phyloP scores from a whole-genome alignment of 805 yeast genomes.

The Zygotorulaspora danielsina region DNA sequence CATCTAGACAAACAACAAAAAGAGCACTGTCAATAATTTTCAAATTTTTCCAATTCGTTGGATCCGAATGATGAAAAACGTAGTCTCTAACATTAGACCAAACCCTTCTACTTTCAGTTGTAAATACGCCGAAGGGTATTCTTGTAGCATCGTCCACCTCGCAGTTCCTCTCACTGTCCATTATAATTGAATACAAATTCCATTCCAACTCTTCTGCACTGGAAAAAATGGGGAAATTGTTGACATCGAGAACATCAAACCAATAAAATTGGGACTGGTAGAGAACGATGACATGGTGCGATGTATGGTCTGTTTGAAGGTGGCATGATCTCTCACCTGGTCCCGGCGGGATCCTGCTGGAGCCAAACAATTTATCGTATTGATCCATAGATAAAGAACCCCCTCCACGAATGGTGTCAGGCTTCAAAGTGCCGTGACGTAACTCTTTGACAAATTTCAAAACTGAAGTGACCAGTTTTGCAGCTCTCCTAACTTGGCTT shows the following conservation, averaged over 20 bases:
- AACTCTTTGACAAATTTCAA: conserved; percentile 76
- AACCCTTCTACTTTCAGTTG: conserved; percentile 81
- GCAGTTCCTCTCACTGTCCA: conserved; percentile 55
- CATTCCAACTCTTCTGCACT: conserved; percentile 70
- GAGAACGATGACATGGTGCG: conserved; percentile 77
- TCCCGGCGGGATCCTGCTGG: conserved; percentile 78
- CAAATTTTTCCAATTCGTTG: conserved; percentile 64
- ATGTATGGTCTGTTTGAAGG: conserved; percentile 71
- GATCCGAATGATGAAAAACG: conserved; percentile 40
- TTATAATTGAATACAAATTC: conserved; percentile 70
- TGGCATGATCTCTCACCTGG: conserved; percentile 59
- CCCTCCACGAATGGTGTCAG: conserved; percentile 61
- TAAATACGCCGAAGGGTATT: conserved; percentile 82
- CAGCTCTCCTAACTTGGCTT: conserved; percentile 71
- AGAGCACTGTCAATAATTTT: conserved; percentile 75
- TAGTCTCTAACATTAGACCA: conserved; percentile 76
- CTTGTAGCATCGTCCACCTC: conserved; percentile 59
- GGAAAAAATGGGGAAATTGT: conserved; percentile 60
- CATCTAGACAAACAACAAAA: conserved; percentile 80
- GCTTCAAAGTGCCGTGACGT: conserved; percentile 66
- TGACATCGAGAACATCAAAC: conserved; percentile 82
- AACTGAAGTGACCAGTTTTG: conserved; percentile 70
- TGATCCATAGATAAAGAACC: conserved; percentile 84
- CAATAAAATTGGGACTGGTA: conserved; percentile 88
- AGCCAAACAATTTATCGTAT: conserved; percentile 79